Conservation (phyloP, 1,284 basidiomycete species). For the Melampsora americana region DNA sequence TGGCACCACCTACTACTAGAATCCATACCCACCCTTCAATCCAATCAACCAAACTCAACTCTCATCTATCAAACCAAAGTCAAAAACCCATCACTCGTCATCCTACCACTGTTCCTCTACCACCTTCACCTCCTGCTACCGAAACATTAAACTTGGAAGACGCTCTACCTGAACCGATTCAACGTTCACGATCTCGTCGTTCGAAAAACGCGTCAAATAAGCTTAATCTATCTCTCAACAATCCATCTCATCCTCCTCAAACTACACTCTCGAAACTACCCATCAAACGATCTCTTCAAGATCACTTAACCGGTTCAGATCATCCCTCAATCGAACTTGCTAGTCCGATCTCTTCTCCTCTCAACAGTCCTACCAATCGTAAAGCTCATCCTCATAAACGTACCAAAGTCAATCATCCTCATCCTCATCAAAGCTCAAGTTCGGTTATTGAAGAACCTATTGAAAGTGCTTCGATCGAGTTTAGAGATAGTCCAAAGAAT, state of each 20-base stretch:
- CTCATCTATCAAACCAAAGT: background rate
- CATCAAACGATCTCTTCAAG: background rate
- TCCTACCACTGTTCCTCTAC: slow-evolving; percentile 11
- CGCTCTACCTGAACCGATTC: background rate
- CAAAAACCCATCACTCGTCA: background rate
- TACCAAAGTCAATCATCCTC: slow-evolving; percentile 9
- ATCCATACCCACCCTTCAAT: no score
- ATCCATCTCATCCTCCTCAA: background rate
- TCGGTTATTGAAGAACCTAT: background rate
- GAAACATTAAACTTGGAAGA: slow-evolving; percentile 14
- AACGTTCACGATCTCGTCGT: background rate
- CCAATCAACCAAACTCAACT: no score
- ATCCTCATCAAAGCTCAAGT: no score
- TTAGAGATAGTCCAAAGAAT: slow-evolving; percentile 19
- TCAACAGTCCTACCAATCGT: slow-evolving; percentile 18
- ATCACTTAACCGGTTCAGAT: background rate
- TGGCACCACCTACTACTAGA: no score
- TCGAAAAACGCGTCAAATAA: background rate
- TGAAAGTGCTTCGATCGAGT: background rate
- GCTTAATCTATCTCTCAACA: background rate
- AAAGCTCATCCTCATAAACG: slow-evolving; percentile 7
- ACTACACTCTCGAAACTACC: background rate
- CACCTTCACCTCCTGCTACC: slow-evolving; percentile 30
- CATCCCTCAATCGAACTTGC: background rate
- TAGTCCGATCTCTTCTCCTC: slow-evolving; percentile 13